Base-by-base conservation (phyloP, 2,329 filamentous ascomycete species). In the Thelonectria olida region DNA sequence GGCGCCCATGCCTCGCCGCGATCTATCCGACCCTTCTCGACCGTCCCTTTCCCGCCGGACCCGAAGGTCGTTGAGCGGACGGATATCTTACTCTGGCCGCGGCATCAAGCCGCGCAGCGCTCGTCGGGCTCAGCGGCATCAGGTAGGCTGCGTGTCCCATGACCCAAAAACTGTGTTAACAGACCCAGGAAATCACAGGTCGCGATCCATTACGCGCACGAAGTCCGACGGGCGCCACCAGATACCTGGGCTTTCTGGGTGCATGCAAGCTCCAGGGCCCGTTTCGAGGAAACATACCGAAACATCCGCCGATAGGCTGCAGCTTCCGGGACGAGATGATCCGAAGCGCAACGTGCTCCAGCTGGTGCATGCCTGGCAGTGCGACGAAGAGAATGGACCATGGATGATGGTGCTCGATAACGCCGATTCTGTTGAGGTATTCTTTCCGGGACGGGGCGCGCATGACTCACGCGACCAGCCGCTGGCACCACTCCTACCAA, bases 161-260 rank as follows among this genome's bases (percentile, higher is more conserved):
- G 7, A 31, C n/a, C 36, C 3, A 7, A 6, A 5, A 19, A 39
- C 17, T 7, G 7, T n/a, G 25, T 23, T 47, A 23, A 45, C 41
- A n/a, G 22, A n/a, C 39, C 25, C n/a, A 59, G 49, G 1, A 59
- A 59, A 54, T 59, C 56, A 17, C 54, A 59, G 38, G 28, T 59
- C 19, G 56, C 36, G 7, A 59, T 54, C 27, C 25, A 59, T 8
- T 50, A 41, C 25, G 57, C 57, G 4, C 38, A 51, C 36, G 34
- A 44, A 20, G 22, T 51, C 17, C 57, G 38, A 22, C 31, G 50
- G 5, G 20, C 4, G 9, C 38, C 44, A 31, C 44, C 51, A 10
- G 36, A 39, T 7, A 39, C 41, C 36, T 42, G 8, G 7, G 38
- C 51, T 6, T 59, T 59, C 20, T 59, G 49, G n/a, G 50, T 50